phyloP scores from a whole-genome alignment of 1,284 basidiomycete species.

The Ustilago sp. region DNA sequence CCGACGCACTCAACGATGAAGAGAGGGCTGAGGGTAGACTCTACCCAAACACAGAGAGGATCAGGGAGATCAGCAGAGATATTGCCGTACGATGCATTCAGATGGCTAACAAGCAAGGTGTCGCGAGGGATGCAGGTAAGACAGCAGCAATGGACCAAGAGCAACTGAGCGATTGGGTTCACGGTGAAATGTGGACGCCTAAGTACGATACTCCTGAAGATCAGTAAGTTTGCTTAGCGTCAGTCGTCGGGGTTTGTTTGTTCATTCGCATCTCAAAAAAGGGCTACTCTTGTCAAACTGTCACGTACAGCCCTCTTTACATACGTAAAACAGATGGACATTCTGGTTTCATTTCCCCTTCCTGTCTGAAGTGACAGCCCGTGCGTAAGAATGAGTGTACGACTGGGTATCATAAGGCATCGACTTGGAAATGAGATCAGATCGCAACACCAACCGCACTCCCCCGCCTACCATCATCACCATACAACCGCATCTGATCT shows the following conservation, averaged over 20 bases:
- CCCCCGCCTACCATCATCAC: background rate
- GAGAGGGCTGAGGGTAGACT: slow-evolving; percentile 73
- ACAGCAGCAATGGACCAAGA: slow-evolving; percentile 61
- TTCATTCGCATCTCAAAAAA: background rate
- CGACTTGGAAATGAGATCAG: background rate
- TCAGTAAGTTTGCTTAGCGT: background rate
- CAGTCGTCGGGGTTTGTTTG: background rate
- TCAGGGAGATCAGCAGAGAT: slow-evolving; percentile 63
- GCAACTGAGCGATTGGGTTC: slow-evolving; percentile 60
- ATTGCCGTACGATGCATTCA: slow-evolving; percentile 63
- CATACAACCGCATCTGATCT: background rate
- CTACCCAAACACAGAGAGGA: slow-evolving; percentile 63
- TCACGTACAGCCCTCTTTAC: too few species aligned
- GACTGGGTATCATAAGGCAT: background rate
- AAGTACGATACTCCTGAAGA: slow-evolving; percentile 49
- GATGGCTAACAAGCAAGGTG: slow-evolving; percentile 63
- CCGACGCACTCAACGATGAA: slow-evolving; percentile 79
- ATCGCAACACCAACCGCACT: background rate
- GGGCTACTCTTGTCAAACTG: background rate
- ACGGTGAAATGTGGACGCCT: slow-evolving; percentile 65
- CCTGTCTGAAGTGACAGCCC: background rate
- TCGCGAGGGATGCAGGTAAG: slow-evolving; percentile 60
- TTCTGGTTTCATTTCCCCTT: background rate
- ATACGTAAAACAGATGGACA: background rate
- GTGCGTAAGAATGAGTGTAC: background rate